phyloP scores from a whole-genome alignment of 441 rosid genomes.

The Aleurites moluccanus region DNA sequence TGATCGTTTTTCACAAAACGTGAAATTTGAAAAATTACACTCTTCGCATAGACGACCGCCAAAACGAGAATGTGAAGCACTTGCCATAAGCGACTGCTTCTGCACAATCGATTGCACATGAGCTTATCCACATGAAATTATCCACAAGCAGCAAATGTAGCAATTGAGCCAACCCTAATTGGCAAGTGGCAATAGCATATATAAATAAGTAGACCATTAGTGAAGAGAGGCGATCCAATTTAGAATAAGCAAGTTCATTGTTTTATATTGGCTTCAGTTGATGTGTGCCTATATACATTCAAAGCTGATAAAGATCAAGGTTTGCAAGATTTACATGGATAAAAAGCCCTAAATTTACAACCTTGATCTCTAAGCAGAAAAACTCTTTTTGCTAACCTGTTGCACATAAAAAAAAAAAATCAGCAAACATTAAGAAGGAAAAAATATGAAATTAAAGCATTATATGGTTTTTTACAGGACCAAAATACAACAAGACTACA shows the following conservation, averaged over 20 bases:
- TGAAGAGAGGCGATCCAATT: not conserved
- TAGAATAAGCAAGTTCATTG: conserved; percentile 18
- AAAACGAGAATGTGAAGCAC: too few relatives aligned
- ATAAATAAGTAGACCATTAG: too few relatives aligned
- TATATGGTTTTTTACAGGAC: not conserved
- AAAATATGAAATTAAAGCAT: not conserved
- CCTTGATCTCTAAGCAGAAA: conserved; percentile 25
- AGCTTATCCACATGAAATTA: too few relatives aligned
- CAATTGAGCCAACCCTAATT: too few relatives aligned
- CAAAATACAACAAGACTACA: not conserved
- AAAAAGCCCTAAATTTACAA: conserved; percentile 22
- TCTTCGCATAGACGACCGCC: too few relatives aligned
- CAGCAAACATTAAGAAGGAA: conserved; percentile 5
- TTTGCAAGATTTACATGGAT: conserved; percentile 30
- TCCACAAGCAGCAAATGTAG: too few relatives aligned
- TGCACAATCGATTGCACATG: too few relatives aligned
- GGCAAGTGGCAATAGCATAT: too few relatives aligned
- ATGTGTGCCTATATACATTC: conserved; percentile 21
- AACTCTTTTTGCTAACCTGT: conserved; percentile 25
- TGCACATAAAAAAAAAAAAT: conserved; percentile 13
- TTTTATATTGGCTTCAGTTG: conserved; percentile 17
- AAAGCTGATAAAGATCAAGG: conserved; percentile 24
- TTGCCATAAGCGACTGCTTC: too few relatives aligned
- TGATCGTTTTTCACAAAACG: too few relatives aligned
- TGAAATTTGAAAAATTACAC: too few relatives aligned